A percentile compares a stretch with the other conserved stretches of the same genome.
Evolutionary conservation across 352 stramenopile species (phyloP).

Genomic region (Pythium insidiosum): DNA sequence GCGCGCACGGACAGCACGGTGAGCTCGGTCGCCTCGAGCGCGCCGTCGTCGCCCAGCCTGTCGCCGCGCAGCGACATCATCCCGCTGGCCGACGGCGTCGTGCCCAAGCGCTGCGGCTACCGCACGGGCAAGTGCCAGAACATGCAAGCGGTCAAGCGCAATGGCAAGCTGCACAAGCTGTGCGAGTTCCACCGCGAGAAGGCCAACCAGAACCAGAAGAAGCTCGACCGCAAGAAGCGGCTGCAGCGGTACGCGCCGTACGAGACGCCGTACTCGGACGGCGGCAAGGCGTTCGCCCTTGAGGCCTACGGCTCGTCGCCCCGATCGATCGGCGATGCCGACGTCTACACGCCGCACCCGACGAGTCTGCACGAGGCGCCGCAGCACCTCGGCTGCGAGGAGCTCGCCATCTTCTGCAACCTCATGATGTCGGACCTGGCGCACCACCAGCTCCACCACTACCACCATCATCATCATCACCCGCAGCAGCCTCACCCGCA

Average conservation of each 20-base stretch:
- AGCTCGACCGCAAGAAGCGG: constrained; percentile 81
- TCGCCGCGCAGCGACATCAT: constrained; percentile 12
- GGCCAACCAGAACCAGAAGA: constrained; percentile 82
- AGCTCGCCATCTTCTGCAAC: constrained; percentile 72
- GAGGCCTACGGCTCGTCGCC: constrained; percentile 27
- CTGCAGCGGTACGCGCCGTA: constrained; percentile 42
- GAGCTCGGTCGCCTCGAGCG: no score
- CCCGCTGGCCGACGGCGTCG: constrained; percentile 13
- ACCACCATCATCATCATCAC: constrained; percentile 15
- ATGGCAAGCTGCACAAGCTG: constrained; percentile 79
- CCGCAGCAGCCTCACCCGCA: constrained; percentile 10
- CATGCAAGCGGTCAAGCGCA: constrained; percentile 72
- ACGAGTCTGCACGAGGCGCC: constrained; percentile 62
- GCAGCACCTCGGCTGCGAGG: constrained; percentile 44
- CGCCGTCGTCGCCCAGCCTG: constrained; percentile 4
- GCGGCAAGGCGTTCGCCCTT: no score
- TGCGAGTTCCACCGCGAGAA: constrained; percentile 82
- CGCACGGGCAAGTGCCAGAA: constrained; percentile 79
- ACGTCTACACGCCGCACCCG: constrained; percentile 24
- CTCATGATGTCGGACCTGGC: constrained; percentile 60
- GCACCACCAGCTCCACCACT: constrained; percentile 3
- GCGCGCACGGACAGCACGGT: no score
- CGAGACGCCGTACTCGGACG: no score
- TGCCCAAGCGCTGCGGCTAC: constrained; percentile 59
- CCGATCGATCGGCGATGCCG: constrained; percentile 37